phyloP scores from a whole-genome alignment of 2,329 filamentous ascomycete species.

The Canariomyces notabilis region DNA sequence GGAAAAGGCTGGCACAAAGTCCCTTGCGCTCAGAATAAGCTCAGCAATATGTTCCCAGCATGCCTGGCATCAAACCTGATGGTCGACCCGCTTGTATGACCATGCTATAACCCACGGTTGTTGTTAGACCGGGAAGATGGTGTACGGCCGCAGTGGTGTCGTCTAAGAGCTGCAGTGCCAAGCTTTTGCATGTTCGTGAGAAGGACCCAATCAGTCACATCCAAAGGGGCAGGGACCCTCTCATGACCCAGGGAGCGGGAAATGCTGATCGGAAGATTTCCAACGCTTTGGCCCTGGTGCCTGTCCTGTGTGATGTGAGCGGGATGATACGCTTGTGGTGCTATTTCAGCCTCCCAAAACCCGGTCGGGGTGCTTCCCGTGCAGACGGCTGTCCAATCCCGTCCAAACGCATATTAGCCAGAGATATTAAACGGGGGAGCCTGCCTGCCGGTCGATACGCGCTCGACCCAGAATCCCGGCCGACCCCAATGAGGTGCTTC shows the following conservation, averaged over 20 bases:
- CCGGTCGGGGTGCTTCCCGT: constrained; percentile 16
- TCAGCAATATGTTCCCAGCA: too few relatives aligned
- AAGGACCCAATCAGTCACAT: neutral
- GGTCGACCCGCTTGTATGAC: too few relatives aligned
- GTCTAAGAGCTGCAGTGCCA: neutral
- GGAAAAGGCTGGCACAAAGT: neutral
- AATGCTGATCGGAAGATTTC: constrained; percentile 18
- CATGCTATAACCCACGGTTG: too few relatives aligned
- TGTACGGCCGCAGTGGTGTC: too few relatives aligned
- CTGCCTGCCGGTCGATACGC: neutral
- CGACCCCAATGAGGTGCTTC: too few relatives aligned
- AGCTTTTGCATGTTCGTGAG: neutral
- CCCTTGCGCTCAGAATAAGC: too few relatives aligned
- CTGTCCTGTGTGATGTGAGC: constrained; percentile 12
- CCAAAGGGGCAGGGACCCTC: neutral
- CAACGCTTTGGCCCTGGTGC: constrained; percentile 14
- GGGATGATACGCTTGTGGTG: constrained; percentile 18
- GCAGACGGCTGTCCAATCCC: constrained; percentile 13
- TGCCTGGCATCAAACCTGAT: too few relatives aligned
- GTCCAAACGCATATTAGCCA: constrained; percentile 20
- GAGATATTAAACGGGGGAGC: constrained; percentile 16
- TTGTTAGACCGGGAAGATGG: too few relatives aligned
- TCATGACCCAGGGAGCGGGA: neutral
- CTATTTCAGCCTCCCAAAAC: constrained; percentile 21
- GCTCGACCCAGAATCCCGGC: too few relatives aligned